Evolutionary conservation across 1,284 basidiomycete genomes (phyloP).

Genomic region (Cryptococcus jaspeensis): DNA sequence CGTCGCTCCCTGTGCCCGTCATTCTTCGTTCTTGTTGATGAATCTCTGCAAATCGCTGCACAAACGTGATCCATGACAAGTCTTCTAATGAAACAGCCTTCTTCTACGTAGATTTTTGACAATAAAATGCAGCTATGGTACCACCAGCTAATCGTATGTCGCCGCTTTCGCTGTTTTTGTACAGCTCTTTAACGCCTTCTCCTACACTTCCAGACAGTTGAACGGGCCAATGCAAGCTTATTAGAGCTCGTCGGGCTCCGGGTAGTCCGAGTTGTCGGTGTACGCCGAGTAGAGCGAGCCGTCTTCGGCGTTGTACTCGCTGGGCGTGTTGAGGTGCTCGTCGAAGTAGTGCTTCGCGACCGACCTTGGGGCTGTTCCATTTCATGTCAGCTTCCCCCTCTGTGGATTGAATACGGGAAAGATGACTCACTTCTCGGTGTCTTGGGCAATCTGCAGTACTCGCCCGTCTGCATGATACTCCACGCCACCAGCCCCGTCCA

Average conservation of each 20-base stretch:
- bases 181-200: too few relatives aligned
- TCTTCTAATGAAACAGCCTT: too few relatives aligned
- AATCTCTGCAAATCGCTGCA: too few relatives aligned
- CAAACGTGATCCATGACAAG: too few relatives aligned
- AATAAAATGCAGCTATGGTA: too few relatives aligned
- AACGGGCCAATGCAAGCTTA: conserved; percentile 23
- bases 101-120: too few relatives aligned
- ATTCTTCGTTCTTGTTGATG: too few relatives aligned
- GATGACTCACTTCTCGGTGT: conserved; percentile 73
- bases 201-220: too few relatives aligned
- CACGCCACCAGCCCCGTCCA: conserved; percentile 94
- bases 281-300: conserved; percentile 44
- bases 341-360: conserved; percentile 93
- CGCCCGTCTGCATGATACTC: conserved; percentile 80
- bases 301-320: conserved; percentile 40
- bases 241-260: conserved; percentile 43
- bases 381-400: not conserved
- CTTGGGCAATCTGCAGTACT: conserved; percentile 76
- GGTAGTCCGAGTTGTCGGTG: conserved; percentile 34
- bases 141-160: too few relatives aligned
- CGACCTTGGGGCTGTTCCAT: conserved; percentile 70
- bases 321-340: conserved; percentile 54
- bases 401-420: conserved; percentile 2
- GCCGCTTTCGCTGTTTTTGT: too few relatives aligned
- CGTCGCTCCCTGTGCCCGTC: too few relatives aligned